Conservation (phyloP, 441 rosid genomes). For the Jatropha multifida region DNA sequence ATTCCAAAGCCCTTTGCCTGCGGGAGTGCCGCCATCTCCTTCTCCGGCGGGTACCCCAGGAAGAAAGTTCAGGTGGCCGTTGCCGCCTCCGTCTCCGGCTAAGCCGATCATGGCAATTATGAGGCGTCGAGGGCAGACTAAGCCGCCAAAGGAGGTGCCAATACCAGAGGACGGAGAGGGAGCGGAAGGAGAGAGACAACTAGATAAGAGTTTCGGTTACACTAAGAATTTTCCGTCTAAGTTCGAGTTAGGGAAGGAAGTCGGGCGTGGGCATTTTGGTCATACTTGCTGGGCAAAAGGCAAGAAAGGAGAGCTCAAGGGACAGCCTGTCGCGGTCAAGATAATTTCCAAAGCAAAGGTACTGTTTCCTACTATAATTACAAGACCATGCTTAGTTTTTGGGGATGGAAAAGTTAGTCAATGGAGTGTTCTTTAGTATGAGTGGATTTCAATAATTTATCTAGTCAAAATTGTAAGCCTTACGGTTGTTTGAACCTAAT, state of each 20-base stretch:
- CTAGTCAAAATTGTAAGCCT: neutral
- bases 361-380: neutral
- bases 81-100: constrained; percentile 95
- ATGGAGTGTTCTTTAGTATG: neutral
- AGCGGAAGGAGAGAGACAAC: constrained; percentile 34
- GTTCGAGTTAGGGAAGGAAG: constrained; percentile 87
- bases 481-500: too few relatives aligned
- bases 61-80: constrained; percentile 69
- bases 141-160: constrained; percentile 67
- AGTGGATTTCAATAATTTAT: neutral
- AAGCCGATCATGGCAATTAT: constrained; percentile 84
- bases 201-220: constrained; percentile 91
- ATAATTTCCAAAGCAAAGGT: constrained; percentile 96
- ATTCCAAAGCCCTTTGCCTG: constrained; percentile 70
- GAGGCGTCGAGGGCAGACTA: constrained; percentile 56
- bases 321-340: constrained; percentile 78
- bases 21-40: constrained; percentile 69
- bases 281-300: constrained; percentile 84
- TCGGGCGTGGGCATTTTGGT: constrained; percentile 97
- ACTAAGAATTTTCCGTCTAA: constrained; percentile 70
- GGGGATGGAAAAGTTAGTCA: neutral
- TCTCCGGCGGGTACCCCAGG: constrained; percentile 64
- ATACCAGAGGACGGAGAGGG: constrained; percentile 68
- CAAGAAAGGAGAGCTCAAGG: constrained; percentile 83
- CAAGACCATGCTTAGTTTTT: neutral